Base-by-base conservation (phyloP, 2,329 filamentous ascomycete species). In the Xylaria sp. region DNA sequence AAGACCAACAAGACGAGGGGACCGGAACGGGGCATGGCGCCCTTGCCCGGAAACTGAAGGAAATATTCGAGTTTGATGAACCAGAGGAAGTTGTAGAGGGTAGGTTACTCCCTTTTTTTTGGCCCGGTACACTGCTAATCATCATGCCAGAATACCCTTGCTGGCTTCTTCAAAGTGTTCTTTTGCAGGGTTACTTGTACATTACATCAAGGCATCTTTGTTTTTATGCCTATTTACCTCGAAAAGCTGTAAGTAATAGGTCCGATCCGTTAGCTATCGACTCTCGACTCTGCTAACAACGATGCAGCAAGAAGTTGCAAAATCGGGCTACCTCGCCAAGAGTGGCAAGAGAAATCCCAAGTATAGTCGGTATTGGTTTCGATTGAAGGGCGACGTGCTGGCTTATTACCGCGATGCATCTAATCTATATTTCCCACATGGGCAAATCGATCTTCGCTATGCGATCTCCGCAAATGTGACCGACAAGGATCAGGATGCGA, bases 221-320 rank as follows among this genome's bases (percentile, higher is more conserved):
- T 78, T 99, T 98, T 76, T 98, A 97, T 74, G 93, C 95, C 40
- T 97, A 97, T 74, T 84, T 98, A n/a, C 93, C 93, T 6, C 96
- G 94, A 81, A 97, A 95, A 82, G 87, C 90, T 54, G 90, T 91
- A 82, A 77, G 88, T 45, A 6, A 47, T 8, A 5, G n/a, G 35
- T 12, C 11, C 7, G n/a, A n/a, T n/a, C n/a, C 17, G 2, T 14
- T 9, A 2, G 3, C n/a, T n/a, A n/a, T n/a, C n/a, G n/a, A n/a
- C n/a, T n/a, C 19, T 17, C 12, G 21, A 15, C 7, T 15, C 28
- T 45, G 21, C 68, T 73, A 60, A 74, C 40, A 21, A 9, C n/a
- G 4, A 35, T 42, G 40, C 74, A 92, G 84, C 87, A 91, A 69
- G 84, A 89, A 57, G 85, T 91, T 17, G 86, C 89, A 68, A 98